Evolutionary conservation across 116 monocot species (phyloP).

Genomic region (Iris pallida): DNA sequence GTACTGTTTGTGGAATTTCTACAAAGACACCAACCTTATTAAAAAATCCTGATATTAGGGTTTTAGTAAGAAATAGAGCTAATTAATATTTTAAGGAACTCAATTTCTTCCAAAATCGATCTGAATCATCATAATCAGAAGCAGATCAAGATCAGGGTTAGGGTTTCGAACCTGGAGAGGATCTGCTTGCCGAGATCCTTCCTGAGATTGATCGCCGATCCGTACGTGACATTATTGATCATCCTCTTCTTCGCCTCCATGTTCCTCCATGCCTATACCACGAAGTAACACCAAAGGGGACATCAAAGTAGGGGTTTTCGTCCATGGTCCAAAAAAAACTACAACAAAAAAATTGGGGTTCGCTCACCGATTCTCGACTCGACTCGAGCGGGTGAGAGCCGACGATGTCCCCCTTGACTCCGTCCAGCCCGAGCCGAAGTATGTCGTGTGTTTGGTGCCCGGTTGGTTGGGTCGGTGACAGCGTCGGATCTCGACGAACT

Average conservation of each 20-base stretch:
- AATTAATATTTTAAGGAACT: too few relatives aligned
- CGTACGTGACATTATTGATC: slow-evolving; percentile 42
- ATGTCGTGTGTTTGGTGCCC: too few relatives aligned
- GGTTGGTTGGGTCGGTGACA: too few relatives aligned
- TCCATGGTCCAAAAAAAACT: slow-evolving; percentile 4
- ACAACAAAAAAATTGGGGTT: background rate
- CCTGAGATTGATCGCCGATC: slow-evolving; percentile 48
- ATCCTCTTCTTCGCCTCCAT: slow-evolving; percentile 48
- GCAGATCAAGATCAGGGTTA: too few relatives aligned
- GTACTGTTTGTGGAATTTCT: too few relatives aligned
- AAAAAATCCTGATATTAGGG: too few relatives aligned
- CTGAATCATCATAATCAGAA: too few relatives aligned
- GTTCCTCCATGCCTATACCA: slow-evolving; percentile 27
- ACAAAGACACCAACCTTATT: too few relatives aligned
- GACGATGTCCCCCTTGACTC: slow-evolving; percentile 75
- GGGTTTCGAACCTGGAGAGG: slow-evolving; percentile 35
- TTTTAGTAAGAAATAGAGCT: too few relatives aligned
- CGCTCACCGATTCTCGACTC: slow-evolving; percentile 20
- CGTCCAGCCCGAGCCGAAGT: slow-evolving; percentile 70
- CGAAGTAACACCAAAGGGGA: background rate
- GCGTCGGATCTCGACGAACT: too few relatives aligned
- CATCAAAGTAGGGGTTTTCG: background rate
- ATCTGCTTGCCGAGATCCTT: slow-evolving; percentile 60
- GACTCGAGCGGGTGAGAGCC: slow-evolving; percentile 64
- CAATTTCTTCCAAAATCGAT: too few relatives aligned